Base-by-base conservation (phyloP, 192 early-diverging fungal species). In the Coemansia sp. region DNA sequence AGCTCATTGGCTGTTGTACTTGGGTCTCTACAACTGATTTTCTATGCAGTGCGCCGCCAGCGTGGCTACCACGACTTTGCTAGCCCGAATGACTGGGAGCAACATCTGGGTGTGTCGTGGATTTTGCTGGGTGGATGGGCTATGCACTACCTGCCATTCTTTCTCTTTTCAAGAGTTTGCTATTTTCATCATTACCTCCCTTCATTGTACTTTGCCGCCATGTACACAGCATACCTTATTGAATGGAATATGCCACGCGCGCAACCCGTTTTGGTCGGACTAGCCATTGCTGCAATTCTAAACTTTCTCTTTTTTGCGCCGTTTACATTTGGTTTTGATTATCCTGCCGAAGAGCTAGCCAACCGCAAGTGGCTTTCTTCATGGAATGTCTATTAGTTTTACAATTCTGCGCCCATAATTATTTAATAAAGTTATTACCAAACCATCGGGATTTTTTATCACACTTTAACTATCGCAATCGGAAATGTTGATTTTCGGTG, bases 151-250 rank as follows among this genome's bases (percentile, higher is more conserved):
- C 39, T 90, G 29, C 95, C 95, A 17, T 98, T 97, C 83, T 96
- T 77, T 65, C 85, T 97, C 55, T 98, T 99, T 93, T 96, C 95
- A 27, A 90, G 97, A 29, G 94, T 97, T 43, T 93, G 90, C 0
- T 98, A 97, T 57, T 75, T 97, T 35, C 97, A 99, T 71, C 97
- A 98, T 75, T 98, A 98, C 71, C 96, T 97, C 82, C 95, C 96
- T 1, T 93, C 94, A 0, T 68, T 97, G 26, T 97, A 98, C 75
- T 99, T 97, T 85, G 87, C 89, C 16, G 88, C 97, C 63, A 85
- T 98, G 57, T 83, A 90, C 63, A 80, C 88, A 10, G 87, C 86
- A 7, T 91, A 86, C 68, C 27, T 93, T 19, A 51, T 93, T 17
- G 94, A 99, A 67, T 93, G 94, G 86, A 86, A 78, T 65, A 70